Evolutionary conservation across 371 early-diverging fungal genomes (phyloP).

Genomic region (Astathelohania contejeani): DNA sequence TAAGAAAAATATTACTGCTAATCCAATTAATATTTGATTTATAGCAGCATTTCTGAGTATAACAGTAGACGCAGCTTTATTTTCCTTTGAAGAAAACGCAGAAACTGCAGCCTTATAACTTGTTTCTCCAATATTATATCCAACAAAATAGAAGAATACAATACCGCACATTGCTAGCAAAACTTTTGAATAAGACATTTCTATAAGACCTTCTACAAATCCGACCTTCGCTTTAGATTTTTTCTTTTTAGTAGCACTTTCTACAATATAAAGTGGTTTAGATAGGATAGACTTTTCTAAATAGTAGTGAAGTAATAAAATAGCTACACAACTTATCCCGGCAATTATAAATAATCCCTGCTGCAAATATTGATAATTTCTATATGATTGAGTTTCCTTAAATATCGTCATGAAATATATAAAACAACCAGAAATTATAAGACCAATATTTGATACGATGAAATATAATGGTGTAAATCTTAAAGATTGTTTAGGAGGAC

Average conservation of each 20-base stretch:
- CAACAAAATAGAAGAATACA: slow-evolving; percentile 48
- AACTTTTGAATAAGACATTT: slow-evolving; percentile 43
- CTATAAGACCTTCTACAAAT: slow-evolving; percentile 42
- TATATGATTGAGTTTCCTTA: background rate
- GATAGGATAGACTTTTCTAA: slow-evolving; percentile 37
- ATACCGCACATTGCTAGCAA: slow-evolving; percentile 43
- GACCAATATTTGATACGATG: slow-evolving; percentile 47
- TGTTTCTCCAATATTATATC: slow-evolving; percentile 47
- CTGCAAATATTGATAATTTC: slow-evolving; percentile 16
- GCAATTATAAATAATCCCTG: slow-evolving; percentile 28
- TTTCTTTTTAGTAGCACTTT: slow-evolving; percentile 8
- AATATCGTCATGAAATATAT: slow-evolving; percentile 13
- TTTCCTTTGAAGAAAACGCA: slow-evolving; percentile 14
- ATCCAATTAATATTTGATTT: slow-evolving; percentile 41
- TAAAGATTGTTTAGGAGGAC: slow-evolving; percentile 48
- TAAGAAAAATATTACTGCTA: slow-evolving; percentile 43
- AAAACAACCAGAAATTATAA: slow-evolving; percentile 36
- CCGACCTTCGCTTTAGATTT: slow-evolving; percentile 39
- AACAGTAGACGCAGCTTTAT: slow-evolving; percentile 19
- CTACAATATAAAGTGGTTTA: slow-evolving; percentile 28
- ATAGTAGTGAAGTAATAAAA: slow-evolving; percentile 26
- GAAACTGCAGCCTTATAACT: slow-evolving; percentile 39
- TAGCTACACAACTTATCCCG: slow-evolving; percentile 25
- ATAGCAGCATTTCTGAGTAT: slow-evolving; percentile 32
- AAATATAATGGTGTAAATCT: slow-evolving; percentile 50